Conservation (phyloP, 441 rosid genomes). For the Capsella rubella region DNA sequence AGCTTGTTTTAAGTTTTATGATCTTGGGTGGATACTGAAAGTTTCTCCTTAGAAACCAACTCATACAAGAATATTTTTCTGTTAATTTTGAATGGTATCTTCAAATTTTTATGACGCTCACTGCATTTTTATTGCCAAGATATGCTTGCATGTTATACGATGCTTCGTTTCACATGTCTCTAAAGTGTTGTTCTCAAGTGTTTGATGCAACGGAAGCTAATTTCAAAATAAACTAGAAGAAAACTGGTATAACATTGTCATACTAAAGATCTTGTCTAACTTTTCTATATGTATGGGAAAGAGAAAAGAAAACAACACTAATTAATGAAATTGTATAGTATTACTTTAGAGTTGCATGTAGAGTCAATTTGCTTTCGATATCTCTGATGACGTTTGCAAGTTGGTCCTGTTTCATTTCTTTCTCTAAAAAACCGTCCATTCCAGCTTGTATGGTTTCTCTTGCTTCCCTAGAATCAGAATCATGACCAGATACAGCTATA, state of each 20-base stretch:
- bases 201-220: neutral
- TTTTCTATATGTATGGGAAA: neutral
- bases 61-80: too few relatives aligned
- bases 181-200: neutral
- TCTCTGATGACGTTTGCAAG: conserved; percentile 49
- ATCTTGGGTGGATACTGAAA: too few relatives aligned
- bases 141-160: too few relatives aligned
- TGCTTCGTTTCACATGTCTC: too few relatives aligned
- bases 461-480: conserved; percentile 47
- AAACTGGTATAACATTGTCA: neutral
- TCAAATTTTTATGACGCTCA: too few relatives aligned
- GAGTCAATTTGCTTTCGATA: conserved; percentile 34
- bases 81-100: too few relatives aligned
- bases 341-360: neutral
- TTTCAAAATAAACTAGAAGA: neutral
- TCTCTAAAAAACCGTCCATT: conserved; percentile 63
- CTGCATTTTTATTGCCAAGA: too few relatives aligned
- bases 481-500: conserved; percentile 71
- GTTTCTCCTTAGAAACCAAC: too few relatives aligned
- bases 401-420: conserved; percentile 45
- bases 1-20: too few relatives aligned
- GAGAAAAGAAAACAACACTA: neutral
- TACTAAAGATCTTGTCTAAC: neutral
- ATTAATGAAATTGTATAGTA: neutral
- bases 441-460: conserved; percentile 54